A percentile compares a stretch with the other conserved stretches of the same genome.
Evolutionary conservation across 2,329 filamentous ascomycete species (phyloP).

Genomic region (Apiospora phragmitis): DNA sequence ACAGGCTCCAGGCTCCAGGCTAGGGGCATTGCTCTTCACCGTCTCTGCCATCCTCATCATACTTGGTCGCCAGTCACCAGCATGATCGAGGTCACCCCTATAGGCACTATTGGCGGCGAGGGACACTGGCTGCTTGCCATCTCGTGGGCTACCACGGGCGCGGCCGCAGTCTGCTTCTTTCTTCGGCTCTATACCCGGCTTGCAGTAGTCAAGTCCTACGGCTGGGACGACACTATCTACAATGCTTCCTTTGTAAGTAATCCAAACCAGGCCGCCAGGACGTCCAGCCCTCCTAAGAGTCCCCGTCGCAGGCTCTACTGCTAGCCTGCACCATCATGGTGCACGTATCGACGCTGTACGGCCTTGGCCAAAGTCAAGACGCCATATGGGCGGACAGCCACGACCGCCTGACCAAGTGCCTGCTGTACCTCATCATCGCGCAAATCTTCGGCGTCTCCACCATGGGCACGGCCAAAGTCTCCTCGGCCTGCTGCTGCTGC

Average conservation of each 20-base stretch:
- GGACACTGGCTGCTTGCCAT: conserved; percentile 5
- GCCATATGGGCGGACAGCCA: background rate
- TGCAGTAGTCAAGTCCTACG: conserved; percentile 8
- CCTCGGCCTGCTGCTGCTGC: conserved; percentile 1
- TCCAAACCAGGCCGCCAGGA: background rate
- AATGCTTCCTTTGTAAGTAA: conserved; percentile 11
- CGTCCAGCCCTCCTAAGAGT: background rate
- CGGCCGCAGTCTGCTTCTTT: background rate
- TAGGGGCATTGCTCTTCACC: background rate
- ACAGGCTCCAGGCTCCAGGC: background rate
- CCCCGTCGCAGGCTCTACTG: background rate
- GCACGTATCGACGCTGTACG: conserved; percentile 5
- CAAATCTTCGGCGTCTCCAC: conserved; percentile 10
- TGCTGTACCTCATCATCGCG: conserved; percentile 11
- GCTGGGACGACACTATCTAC: conserved; percentile 12
- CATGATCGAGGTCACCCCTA: background rate
- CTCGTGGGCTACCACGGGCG: conserved; percentile 4
- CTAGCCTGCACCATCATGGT: conserved; percentile 11
- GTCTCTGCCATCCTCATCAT: background rate
- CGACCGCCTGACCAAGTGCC: background rate
- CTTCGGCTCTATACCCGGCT: conserved; percentile 10
- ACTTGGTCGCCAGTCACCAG: background rate
- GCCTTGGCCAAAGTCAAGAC: conserved; percentile 2
- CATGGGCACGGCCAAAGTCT: conserved; percentile 6
- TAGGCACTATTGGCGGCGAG: conserved; percentile 11